Percentiles rank a stretch among this genome's conserved stretches.
phyloP scores from a whole-genome alignment of 495 filamentous ascomycete species.

The Bryoglossum gracile region DNA sequence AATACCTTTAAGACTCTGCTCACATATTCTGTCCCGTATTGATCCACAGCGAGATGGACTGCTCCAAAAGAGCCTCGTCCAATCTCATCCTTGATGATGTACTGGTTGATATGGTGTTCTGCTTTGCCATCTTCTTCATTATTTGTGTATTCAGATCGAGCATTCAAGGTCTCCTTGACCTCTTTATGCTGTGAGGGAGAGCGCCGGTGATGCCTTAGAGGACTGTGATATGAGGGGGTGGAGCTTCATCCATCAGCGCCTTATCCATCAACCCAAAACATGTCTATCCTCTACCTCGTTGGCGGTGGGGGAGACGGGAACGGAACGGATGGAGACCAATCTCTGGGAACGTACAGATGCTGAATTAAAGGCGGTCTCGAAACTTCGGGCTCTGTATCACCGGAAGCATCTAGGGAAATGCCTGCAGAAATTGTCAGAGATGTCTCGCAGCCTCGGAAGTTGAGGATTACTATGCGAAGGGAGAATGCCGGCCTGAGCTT shows the following conservation, averaged over 20 bases:
- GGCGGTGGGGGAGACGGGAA: too few species aligned
- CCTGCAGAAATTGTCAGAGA: conserved; percentile 9
- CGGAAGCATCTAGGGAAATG: conserved; percentile 31
- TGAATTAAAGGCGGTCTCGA: conserved; percentile 30
- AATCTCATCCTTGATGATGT: conserved; percentile 90
- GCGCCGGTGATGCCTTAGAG: conserved; percentile 67
- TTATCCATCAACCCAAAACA: too few species aligned
- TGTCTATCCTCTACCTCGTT: too few species aligned
- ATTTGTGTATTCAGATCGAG: conserved; percentile 76
- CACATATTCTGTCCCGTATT: conserved; percentile 91
- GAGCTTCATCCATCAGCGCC: conserved; percentile 14
- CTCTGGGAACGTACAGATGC: conserved; percentile 33
- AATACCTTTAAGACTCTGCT: conserved; percentile 24
- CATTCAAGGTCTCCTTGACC: conserved; percentile 91
- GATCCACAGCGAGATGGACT: conserved; percentile 86
- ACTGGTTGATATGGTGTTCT: conserved; percentile 87
- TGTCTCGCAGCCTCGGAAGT: neutral
- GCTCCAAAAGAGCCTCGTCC: conserved; percentile 92
- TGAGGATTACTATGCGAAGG: conserved; percentile 28
- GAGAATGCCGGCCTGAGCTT: conserved; percentile 27
- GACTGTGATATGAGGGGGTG: conserved; percentile 50
- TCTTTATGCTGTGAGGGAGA: conserved; percentile 62
- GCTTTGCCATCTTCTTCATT: conserved; percentile 70
- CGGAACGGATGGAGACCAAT: neutral
- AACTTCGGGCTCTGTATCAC: conserved; percentile 11